phyloP scores from a whole-genome alignment of 2,329 filamentous ascomycete genomes.

The Hypoxylon sp. region DNA sequence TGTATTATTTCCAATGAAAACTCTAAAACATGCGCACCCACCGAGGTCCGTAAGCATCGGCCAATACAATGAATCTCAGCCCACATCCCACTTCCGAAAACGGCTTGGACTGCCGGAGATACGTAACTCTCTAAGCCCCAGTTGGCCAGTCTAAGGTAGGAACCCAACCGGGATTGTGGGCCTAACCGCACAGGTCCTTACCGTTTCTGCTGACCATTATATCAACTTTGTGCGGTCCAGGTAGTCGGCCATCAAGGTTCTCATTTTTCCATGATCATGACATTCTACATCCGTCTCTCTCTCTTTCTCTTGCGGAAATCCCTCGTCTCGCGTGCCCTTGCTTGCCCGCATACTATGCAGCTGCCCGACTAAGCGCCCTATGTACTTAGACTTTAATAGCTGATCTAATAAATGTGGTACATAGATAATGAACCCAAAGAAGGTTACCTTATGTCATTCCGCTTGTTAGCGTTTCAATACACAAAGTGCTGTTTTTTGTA shows the following conservation, averaged over 20 bases:
- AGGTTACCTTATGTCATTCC: conserved; percentile 29
- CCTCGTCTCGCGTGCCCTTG: conserved; percentile 18
- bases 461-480: conserved; percentile 4
- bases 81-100: conserved; percentile 25
- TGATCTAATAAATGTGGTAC: conserved; percentile 22
- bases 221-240: conserved; percentile 29
- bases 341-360: conserved; percentile 6
- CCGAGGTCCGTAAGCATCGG: background rate
- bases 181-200: background rate
- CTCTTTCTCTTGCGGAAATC: conserved; percentile 11
- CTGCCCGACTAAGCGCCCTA: conserved; percentile 1
- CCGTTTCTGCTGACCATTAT: conserved; percentile 36
- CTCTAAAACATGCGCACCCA: background rate
- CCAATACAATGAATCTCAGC: background rate
- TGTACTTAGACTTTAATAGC: conserved; percentile 16
- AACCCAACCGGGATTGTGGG: conserved; percentile 10
- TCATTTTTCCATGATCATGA: conserved; percentile 36
- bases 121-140: conserved; percentile 1
- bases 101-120: conserved; percentile 13
- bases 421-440: conserved; percentile 19
- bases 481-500: conserved; percentile 16
- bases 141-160: conserved; percentile 5
- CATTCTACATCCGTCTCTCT: conserved; percentile 26
- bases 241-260: conserved; percentile 44
- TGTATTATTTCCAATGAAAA: background rate